Evolutionary conservation across 23 red algal genomes (phyloP), one percentile per base, ranked within the genome.

Genomic region (Pyropia yezoensis): DNA sequence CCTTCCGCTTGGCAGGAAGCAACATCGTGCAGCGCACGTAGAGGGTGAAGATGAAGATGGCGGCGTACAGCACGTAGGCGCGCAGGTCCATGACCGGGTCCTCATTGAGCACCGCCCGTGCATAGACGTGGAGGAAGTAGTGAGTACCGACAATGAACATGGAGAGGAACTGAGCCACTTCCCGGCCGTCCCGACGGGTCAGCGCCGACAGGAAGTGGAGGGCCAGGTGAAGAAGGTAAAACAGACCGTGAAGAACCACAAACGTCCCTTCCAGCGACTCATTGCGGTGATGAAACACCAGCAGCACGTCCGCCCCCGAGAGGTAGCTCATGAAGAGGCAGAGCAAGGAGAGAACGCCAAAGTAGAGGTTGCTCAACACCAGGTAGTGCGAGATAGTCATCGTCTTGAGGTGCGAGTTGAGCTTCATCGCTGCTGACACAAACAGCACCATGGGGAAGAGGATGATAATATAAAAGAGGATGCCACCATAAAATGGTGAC

Each of bases 71-170:
- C 24, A 61, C 62, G 50, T 84, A 84, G 12, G 79, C 79, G 17
- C 69, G 79, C 30, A 71, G 69, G 24, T 71, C 79, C 32, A 84
- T 84, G 62, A 75, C 66, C 22, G 79, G 79, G 54, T 84, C 79
- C 29, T 75, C 59, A 27, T 84, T 60, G 57, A 84, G 79, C 20
- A 84, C 75, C 27, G 79, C 75, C 20, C 79, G 67, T 18, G 73
- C 75, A 61, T 84, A 84, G 59, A 71, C 79, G 59, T 84, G 65
- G 61, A 67, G 45, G 70, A 84, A 84, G 39, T 75, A 84, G 52
- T 84, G 79, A 30, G 75, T 61, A 50, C 79, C 79, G 49, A 84
- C 70, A 63, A 59, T 75, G 49, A 71, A 84, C 45, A 84, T 84
- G 24, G 61, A 61, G 62, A 84, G 67, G 27, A 75, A 84, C 47